These are phyloP conservation scores for Tulasnella sp. DNA, from an alignment of 768 basidiomycete genomes.

Conservation along the genomic window DNA sequence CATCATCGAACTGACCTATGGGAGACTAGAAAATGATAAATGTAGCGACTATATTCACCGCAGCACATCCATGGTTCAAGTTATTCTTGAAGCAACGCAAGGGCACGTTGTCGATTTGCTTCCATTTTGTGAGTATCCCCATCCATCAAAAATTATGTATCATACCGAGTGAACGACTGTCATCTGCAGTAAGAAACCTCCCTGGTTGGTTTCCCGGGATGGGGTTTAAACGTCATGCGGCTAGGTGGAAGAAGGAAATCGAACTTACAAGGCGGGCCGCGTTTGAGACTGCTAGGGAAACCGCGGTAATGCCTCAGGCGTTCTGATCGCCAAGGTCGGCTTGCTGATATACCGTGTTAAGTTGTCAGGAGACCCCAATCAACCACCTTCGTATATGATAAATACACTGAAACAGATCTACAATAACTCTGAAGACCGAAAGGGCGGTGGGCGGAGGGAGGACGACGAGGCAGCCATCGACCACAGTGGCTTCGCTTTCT, in stretches of 20 bases:
- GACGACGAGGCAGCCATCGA: too few species aligned
- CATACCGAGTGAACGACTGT: not conserved
- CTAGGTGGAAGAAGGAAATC: not conserved
- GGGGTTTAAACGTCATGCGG: constrained; percentile 9
- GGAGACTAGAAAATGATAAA: not conserved
- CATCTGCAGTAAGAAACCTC: constrained; percentile 1
- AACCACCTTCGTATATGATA: too few species aligned
- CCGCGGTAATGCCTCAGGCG: not conserved
- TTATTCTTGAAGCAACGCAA: not conserved
- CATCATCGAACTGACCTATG: not conserved
- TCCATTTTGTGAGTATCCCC: not conserved
- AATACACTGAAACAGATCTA: too few species aligned
- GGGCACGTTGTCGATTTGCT: constrained; percentile 9
- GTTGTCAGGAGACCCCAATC: too few species aligned
- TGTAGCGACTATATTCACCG: not conserved
- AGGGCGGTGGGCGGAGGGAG: too few species aligned
- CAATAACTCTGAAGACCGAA: too few species aligned
- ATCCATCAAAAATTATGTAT: not conserved
- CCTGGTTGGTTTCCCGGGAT: constrained; percentile 4
- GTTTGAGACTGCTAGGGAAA: not conserved
- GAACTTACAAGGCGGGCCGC: too few species aligned
- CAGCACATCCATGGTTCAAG: not conserved
- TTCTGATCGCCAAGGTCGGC: too few species aligned
- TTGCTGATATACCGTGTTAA: too few species aligned
- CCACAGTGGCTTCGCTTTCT: too few species aligned